Percentiles rank a stretch among this genome's conserved stretches.
These are phyloP conservation scores for Trichoderma pleuroti DNA, from an alignment of 2,329 filamentous ascomycete genomes.

Conservation along the genomic window DNA sequence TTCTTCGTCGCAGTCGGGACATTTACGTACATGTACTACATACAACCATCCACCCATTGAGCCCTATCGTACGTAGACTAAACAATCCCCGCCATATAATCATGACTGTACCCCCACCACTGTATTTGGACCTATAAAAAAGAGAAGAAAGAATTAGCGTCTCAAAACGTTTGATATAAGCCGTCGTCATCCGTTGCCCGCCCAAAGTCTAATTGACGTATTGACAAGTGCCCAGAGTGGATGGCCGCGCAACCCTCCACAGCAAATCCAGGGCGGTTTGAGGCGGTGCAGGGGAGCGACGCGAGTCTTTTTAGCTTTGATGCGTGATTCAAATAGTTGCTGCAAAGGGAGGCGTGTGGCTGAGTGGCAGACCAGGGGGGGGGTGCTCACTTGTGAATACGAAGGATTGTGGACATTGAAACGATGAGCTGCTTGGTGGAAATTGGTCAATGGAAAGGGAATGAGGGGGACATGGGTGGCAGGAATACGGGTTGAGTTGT, in stretches of 20 bases:
- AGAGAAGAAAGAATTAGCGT: background rate
- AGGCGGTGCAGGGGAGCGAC: background rate
- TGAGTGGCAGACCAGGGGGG: background rate
- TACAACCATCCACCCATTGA: too few relatives aligned
- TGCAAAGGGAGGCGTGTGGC: background rate
- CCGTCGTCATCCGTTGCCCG: background rate
- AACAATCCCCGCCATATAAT: background rate
- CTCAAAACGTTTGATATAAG: background rate
- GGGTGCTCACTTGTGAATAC: background rate
- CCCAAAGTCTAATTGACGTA: background rate
- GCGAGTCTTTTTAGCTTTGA: background rate
- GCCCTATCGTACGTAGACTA: too few relatives aligned
- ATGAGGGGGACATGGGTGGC: background rate
- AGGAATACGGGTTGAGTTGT: background rate
- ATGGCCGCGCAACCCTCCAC: background rate
- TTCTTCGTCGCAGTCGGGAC: background rate
- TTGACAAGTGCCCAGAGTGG: background rate
- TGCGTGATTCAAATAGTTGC: background rate
- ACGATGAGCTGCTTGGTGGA: background rate
- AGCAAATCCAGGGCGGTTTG: background rate
- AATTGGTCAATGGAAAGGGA: background rate
- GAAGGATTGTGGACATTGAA: background rate
- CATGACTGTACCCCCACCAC: background rate
- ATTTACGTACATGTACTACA: background rate
- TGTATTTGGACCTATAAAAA: background rate